phyloP scores from a whole-genome alignment of 805 yeast genomes.

The Wickerhamiella azymoides region DNA sequence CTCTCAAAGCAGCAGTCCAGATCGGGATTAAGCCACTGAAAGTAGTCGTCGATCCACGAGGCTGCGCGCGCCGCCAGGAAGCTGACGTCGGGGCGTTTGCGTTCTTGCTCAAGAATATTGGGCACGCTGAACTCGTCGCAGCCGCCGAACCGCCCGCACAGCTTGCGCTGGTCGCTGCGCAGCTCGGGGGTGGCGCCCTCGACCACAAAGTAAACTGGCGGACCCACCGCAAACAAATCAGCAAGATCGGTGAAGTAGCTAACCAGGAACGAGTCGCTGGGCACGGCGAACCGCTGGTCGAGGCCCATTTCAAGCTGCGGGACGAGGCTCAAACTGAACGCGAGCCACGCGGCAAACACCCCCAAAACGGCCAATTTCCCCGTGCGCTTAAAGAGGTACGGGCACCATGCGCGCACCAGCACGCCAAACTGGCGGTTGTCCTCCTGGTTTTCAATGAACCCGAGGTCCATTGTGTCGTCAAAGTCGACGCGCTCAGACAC shows the following conservation, averaged over 20 bases:
- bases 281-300: slow-evolving; percentile 82
- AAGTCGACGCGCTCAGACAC: slow-evolving; percentile 1
- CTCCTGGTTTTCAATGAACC: slow-evolving; percentile 12
- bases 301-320: slow-evolving; percentile 67
- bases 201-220: slow-evolving; percentile 83
- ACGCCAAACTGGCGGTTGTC: slow-evolving; percentile 27
- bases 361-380: slow-evolving; percentile 36
- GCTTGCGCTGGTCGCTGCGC: slow-evolving; percentile 47
- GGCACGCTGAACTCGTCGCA: slow-evolving; percentile 69
- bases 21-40: slow-evolving; percentile 75
- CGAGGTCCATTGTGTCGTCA: slow-evolving; percentile 9
- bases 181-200: slow-evolving; percentile 49
- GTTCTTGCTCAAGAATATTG: slow-evolving; percentile 74
- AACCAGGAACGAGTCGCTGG: slow-evolving; percentile 66
- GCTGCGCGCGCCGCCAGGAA: slow-evolving; percentile 72
- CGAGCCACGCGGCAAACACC: slow-evolving; percentile 47
- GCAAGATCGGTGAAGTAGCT: slow-evolving; percentile 68
- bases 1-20: slow-evolving; percentile 65
- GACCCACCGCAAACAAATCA: slow-evolving; percentile 66
- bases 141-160: slow-evolving; percentile 80
- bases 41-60: slow-evolving; percentile 85
- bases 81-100: slow-evolving; percentile 47
- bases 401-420: slow-evolving; percentile 42
- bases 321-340: slow-evolving; percentile 50
- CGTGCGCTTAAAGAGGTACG: slow-evolving; percentile 38